phyloP scores from a whole-genome alignment of 2,329 filamentous ascomycete genomes.

The Calonectria pauciramosa region DNA sequence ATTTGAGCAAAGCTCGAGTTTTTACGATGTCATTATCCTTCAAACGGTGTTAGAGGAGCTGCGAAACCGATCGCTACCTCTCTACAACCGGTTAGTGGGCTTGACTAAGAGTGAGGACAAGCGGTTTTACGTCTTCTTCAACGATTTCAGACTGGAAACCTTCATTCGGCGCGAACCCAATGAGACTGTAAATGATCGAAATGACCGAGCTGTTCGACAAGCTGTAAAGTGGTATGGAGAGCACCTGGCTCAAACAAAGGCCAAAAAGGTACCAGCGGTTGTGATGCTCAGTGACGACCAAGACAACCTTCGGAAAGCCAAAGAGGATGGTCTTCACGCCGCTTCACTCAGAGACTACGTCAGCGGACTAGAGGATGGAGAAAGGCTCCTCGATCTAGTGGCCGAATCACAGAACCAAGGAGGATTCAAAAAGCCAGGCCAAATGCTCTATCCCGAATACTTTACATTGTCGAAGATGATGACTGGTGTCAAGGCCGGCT shows the following conservation, averaged over 20 bases:
- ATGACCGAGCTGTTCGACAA: conserved; percentile 89
- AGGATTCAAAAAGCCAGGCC: conserved; percentile 71
- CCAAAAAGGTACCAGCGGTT: conserved; percentile 76
- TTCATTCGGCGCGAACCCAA: conserved; percentile 81
- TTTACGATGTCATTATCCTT: conserved; percentile 96
- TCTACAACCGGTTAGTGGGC: conserved; percentile 93
- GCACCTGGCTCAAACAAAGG: conserved; percentile 78
- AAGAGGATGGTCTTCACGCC: conserved; percentile 79
- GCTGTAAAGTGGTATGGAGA: conserved; percentile 92
- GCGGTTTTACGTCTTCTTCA: conserved; percentile 98
- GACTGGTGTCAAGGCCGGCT: conserved; percentile 90
- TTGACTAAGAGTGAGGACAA: conserved; percentile 97
- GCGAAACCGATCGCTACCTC: conserved; percentile 90
- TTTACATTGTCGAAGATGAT: conserved; percentile 91
- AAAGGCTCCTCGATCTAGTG: conserved; percentile 93
- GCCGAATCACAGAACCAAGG: conserved; percentile 81
- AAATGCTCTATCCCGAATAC: conserved; percentile 91
- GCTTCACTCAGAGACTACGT: conserved; percentile 83
- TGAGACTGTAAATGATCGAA: conserved; percentile 96
- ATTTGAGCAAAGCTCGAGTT: conserved; percentile 91
- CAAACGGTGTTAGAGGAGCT: conserved; percentile 98
- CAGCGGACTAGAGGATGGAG: conserved; percentile 84
- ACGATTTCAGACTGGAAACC: conserved; percentile 95
- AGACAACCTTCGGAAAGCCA: conserved; percentile 87
- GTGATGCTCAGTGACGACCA: conserved; percentile 96